These are phyloP conservation scores for Blastocystis hominis DNA, from an alignment of 352 stramenopile genomes.

Conservation along the genomic window DNA sequence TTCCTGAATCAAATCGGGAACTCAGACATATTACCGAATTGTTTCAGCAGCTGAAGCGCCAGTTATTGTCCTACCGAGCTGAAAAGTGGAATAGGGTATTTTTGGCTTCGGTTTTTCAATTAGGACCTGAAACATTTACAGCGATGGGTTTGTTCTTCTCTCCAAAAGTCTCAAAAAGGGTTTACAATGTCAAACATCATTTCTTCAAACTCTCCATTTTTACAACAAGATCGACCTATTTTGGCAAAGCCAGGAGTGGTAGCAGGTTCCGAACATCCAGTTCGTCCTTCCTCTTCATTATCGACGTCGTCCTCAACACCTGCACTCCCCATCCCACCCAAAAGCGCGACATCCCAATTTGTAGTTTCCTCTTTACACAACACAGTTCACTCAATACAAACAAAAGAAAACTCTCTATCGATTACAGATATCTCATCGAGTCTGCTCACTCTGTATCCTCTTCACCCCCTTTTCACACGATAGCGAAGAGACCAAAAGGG, in stretches of 20 bases:
- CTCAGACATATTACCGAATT: neutral
- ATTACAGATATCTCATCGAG: neutral
- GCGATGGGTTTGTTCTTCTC: neutral
- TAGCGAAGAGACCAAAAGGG: constrained; percentile 39
- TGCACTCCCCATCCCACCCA: no score
- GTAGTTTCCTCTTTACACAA: neutral
- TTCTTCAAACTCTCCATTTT: neutral
- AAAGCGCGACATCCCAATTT: no score
- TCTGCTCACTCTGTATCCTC: neutral
- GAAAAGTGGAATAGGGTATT: neutral
- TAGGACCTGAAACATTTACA: neutral
- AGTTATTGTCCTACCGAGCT: neutral
- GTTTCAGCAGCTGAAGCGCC: neutral
- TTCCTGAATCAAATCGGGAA: neutral
- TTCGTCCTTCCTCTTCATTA: no score
- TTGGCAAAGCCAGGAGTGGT: no score
- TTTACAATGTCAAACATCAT: neutral
- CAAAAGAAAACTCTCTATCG: neutral
- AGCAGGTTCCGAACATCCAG: no score
- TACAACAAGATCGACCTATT: no score
- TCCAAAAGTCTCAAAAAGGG: neutral
- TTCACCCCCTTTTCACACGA: neutral
- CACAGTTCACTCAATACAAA: neutral
- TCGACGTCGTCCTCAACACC: no score
- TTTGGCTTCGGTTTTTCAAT: neutral